Evolutionary conservation across 1,284 basidiomycete species (phyloP).

Genomic region (Heterobasidion occidentale): DNA sequence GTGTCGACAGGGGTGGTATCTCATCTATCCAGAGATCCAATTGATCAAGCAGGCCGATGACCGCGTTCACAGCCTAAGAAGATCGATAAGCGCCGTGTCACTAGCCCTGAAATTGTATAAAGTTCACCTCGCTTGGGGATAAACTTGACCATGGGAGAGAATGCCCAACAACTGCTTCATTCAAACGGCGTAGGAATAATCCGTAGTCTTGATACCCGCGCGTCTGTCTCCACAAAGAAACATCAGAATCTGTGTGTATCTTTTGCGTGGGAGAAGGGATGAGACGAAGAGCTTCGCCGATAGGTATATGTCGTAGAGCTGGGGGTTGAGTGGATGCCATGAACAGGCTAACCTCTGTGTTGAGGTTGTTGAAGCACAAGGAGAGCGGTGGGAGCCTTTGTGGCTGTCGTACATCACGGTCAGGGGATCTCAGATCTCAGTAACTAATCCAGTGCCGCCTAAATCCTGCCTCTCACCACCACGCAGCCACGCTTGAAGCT

Average conservation of each 20-base stretch:
- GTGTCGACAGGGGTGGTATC: conserved; percentile 71
- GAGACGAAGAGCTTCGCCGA: conserved; percentile 1
- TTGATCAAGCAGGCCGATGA: conserved; percentile 54
- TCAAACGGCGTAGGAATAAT: conserved; percentile 66
- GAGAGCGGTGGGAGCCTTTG: no score
- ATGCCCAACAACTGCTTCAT: conserved; percentile 64
- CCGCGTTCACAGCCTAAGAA: conserved; percentile 11
- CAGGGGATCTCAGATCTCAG: no score
- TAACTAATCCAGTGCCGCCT: no score
- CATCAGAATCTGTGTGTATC: conserved; percentile 65
- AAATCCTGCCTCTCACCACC: no score
- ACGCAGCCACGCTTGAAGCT: no score
- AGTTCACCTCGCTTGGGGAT: conserved; percentile 29
- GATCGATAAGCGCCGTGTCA: neutral
- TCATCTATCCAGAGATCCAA: conserved; percentile 77
- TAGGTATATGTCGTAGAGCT: conserved; percentile 5
- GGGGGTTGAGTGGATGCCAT: neutral
- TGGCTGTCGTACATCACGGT: no score
- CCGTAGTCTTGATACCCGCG: conserved; percentile 66
- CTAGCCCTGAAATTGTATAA: conserved; percentile 1
- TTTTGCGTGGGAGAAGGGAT: conserved; percentile 21
- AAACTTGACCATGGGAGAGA: conserved; percentile 32
- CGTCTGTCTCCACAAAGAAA: conserved; percentile 60
- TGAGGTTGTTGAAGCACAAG: neutral
- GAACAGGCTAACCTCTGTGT: neutral